phyloP scores from a whole-genome alignment of 2,329 filamentous ascomycete species.

The Penicillium janthinellum region DNA sequence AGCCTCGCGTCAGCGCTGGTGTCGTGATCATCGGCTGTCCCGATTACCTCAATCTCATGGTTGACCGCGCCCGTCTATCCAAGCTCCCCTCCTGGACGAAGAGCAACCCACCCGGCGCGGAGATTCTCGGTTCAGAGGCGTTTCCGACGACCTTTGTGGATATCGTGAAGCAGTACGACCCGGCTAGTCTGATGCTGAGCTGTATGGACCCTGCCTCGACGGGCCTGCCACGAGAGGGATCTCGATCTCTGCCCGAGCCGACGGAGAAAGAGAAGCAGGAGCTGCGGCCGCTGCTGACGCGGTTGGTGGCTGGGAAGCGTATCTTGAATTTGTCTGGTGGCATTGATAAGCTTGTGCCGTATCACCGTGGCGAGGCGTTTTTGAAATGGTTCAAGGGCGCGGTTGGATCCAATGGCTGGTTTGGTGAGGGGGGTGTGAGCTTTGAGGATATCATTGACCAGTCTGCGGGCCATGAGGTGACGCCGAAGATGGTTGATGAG shows the following conservation, averaged over 20 bases:
- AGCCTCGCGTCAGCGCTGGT: constrained; percentile 75
- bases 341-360: constrained; percentile 63
- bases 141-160: constrained; percentile 72
- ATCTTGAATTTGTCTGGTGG: constrained; percentile 58
- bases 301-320: constrained; percentile 52
- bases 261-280: constrained; percentile 47
- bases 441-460: constrained; percentile 61
- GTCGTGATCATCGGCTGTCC: constrained; percentile 86
- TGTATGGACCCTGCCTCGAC: constrained; percentile 35
- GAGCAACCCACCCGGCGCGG: constrained; percentile 56
- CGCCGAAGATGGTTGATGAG: constrained; percentile 56
- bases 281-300: constrained; percentile 47
- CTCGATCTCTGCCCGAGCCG: constrained; percentile 37
- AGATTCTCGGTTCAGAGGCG: constrained; percentile 74
- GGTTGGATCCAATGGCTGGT: constrained; percentile 48
- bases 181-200: constrained; percentile 71
- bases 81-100: constrained; percentile 64
- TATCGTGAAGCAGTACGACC: constrained; percentile 68
- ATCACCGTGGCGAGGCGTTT: constrained; percentile 58
- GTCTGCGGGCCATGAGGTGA: constrained; percentile 61
- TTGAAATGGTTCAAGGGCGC: constrained; percentile 57
- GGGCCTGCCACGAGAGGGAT: constrained; percentile 31
- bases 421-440: constrained; percentile 52
- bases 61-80: constrained; percentile 72
- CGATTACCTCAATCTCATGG: constrained; percentile 80